Evolutionary conservation across 1,139 yeast genomes (phyloP).

Genomic region (Sugiyamaella paludigena): DNA sequence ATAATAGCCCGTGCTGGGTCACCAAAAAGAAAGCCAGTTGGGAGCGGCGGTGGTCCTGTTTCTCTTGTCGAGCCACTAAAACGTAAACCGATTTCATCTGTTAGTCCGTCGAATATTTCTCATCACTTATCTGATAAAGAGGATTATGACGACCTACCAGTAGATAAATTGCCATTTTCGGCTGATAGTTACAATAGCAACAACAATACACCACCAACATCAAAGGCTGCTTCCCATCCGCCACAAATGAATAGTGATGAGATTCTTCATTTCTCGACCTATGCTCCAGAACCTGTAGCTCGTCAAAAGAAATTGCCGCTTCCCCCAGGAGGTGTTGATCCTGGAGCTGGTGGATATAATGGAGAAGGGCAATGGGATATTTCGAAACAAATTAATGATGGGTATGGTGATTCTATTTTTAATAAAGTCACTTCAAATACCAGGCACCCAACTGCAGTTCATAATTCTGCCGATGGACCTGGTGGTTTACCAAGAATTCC

Average conservation of each 20-base stretch:
- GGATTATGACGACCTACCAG: slow-evolving; percentile 7
- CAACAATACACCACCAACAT: not conserved
- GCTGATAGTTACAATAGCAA: slow-evolving; percentile 28
- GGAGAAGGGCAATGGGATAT: slow-evolving; percentile 35
- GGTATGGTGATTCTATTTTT: slow-evolving; percentile 37
- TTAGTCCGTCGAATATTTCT: not conserved
- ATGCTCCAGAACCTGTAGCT: slow-evolving; percentile 32
- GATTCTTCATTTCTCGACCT: slow-evolving; percentile 24
- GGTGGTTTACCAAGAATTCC: slow-evolving; percentile 28
- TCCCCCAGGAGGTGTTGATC: slow-evolving; percentile 25
- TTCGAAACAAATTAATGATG: slow-evolving; percentile 35
- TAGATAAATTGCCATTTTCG: slow-evolving; percentile 27
- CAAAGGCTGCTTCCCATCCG: not conserved
- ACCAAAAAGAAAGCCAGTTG: slow-evolving; percentile 7
- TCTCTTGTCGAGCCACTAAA: not conserved
- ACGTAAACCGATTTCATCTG: slow-evolving; percentile 23
- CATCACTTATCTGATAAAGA: slow-evolving; percentile 12
- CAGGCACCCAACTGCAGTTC: not conserved
- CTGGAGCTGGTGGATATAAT: slow-evolving; percentile 29
- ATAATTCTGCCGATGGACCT: not conserved
- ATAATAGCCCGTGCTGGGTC: not conserved
- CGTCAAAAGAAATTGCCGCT: slow-evolving; percentile 18
- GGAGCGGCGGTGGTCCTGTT: not conserved
- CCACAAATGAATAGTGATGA: slow-evolving; percentile 17
- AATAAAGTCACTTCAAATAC: slow-evolving; percentile 23